phyloP scores from a whole-genome alignment of 73 alveolate genomes.

The Uronychia setigera region DNA sequence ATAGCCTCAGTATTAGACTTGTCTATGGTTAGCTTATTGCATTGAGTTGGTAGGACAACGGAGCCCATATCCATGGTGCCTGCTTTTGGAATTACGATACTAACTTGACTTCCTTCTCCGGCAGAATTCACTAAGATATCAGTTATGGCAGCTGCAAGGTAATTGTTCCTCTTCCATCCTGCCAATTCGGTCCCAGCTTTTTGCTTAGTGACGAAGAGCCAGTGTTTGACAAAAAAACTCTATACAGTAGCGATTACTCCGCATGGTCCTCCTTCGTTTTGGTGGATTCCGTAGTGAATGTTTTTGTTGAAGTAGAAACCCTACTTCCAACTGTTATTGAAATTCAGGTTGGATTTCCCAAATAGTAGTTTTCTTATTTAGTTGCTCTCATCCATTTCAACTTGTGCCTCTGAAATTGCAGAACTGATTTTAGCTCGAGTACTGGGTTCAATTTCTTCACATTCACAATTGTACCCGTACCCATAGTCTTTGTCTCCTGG shows the following conservation, averaged over 20 bases:
- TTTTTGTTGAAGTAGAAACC: constrained; percentile 53
- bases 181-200: not conserved
- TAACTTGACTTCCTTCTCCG: constrained; percentile 1
- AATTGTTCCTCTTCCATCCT: constrained; percentile 23
- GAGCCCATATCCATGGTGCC: constrained; percentile 19
- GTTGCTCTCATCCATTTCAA: constrained; percentile 10
- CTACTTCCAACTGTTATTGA: constrained; percentile 67
- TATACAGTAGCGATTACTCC: constrained; percentile 74
- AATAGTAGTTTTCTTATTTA: constrained; percentile 33
- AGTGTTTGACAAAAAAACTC: constrained; percentile 67
- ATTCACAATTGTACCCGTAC: constrained; percentile 8
- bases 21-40: constrained; percentile 12
- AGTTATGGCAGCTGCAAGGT: constrained; percentile 35
- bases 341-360: constrained; percentile 18
- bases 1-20: not conserved
- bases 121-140: constrained; percentile 32
- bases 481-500: not conserved
- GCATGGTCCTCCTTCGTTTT: constrained; percentile 85
- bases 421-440: not conserved
- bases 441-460: not conserved
- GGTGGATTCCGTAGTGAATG: constrained; percentile 63
- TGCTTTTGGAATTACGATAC: constrained; percentile 31
- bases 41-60: constrained; percentile 26
- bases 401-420: constrained; percentile 1
- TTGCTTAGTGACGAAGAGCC: constrained; percentile 34